Evolutionary conservation across 1,284 basidiomycete genomes (phyloP).

Genomic region (Cutaneotrichosporon sp.): DNA sequence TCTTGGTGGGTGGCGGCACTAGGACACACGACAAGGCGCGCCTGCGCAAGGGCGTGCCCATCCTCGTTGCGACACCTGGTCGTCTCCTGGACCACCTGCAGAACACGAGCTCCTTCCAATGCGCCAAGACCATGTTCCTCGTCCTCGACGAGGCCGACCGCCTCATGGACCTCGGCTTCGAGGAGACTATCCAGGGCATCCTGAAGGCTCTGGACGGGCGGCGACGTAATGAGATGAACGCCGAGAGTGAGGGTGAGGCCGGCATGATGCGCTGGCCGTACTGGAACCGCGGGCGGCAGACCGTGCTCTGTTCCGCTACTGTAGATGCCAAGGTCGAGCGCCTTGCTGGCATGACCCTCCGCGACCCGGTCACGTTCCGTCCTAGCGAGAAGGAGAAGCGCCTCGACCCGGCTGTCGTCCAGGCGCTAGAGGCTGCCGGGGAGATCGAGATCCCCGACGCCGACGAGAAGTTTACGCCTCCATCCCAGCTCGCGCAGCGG

Average conservation of each 20-base stretch:
- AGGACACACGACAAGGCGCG: slow-evolving; percentile 71
- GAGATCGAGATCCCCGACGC: slow-evolving; percentile 17
- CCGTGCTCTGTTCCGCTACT: slow-evolving; percentile 93
- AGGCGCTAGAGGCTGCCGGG: slow-evolving; percentile 32
- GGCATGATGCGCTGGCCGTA: slow-evolving; percentile 57
- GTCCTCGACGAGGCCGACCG: slow-evolving; percentile 97
- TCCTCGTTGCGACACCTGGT: slow-evolving; percentile 69
- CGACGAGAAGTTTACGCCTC: slow-evolving; percentile 75
- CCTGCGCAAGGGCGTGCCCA: slow-evolving; percentile 69
- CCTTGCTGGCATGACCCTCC: slow-evolving; percentile 77
- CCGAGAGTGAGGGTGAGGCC: slow-evolving; percentile 63
- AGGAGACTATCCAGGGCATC: slow-evolving; percentile 72
- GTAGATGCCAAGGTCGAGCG: slow-evolving; percentile 93
- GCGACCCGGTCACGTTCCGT: slow-evolving; percentile 56
- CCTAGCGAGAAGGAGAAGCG: slow-evolving; percentile 30
- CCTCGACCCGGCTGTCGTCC: slow-evolving; percentile 26
- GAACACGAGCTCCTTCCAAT: slow-evolving; percentile 83
- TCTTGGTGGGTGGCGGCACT: slow-evolving; percentile 77
- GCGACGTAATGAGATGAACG: slow-evolving; percentile 68
- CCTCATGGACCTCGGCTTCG: slow-evolving; percentile 69
- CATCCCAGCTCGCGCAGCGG: slow-evolving; percentile 91
- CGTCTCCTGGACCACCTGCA: slow-evolving; percentile 72
- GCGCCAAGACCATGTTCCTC: slow-evolving; percentile 91
- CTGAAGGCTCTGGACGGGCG: slow-evolving; percentile 79
- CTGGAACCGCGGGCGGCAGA: slow-evolving; percentile 72